Base-by-base conservation (phyloP, 148 eudicot genomes). In the Silene uniflora region DNA sequence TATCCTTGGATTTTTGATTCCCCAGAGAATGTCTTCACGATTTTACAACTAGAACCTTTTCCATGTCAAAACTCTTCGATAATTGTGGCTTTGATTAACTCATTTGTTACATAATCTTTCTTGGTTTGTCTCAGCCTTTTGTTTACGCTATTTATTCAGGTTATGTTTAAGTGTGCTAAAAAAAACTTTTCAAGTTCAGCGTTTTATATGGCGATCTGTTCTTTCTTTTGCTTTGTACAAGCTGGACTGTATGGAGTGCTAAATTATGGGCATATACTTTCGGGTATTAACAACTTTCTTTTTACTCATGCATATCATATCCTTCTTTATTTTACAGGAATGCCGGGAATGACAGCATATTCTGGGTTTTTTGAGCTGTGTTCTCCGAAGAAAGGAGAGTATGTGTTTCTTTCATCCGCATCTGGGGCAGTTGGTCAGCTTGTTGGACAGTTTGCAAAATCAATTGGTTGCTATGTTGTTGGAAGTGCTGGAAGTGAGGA, bases 391-490 rank as follows among this genome's bases (percentile, higher is more conserved):
- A 76, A 83, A 61, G 86, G 88, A 66, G 88, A 86, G 16, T 23
- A 17, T 46, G 86, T 86, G 10, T 86, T 76, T 63, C 75, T 86
- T 35, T 86, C 86, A 11, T 72, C 88, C 0, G 88, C 88, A 35
- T 73, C 77, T 1, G 88, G 86, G 10, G 84, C 79, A 65, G 83
- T 86, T 65, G 84, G 86, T 74, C 86, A 83, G 42, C 72, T 85
- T 66, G 88, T 82, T n/a, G 88, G 86, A 14, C 88, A 86, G 61
- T 81, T 86, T 77, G 84, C 88, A n/a, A 86, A 86, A 75, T 61
- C 80, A 52, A 16, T 69, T 73, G 89, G 89, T 54, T 86, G 89
- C 66, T 79, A 79, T 70, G 89, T 86, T 72, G 89, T 86, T 24
- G 89, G 89, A 52, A 84, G 89, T 44, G 87, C 83, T 27, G 87